Evolutionary conservation across 768 basidiomycete species (phyloP), one percentile per base, ranked within the genome.

Genomic region (Trametes elegans): DNA sequence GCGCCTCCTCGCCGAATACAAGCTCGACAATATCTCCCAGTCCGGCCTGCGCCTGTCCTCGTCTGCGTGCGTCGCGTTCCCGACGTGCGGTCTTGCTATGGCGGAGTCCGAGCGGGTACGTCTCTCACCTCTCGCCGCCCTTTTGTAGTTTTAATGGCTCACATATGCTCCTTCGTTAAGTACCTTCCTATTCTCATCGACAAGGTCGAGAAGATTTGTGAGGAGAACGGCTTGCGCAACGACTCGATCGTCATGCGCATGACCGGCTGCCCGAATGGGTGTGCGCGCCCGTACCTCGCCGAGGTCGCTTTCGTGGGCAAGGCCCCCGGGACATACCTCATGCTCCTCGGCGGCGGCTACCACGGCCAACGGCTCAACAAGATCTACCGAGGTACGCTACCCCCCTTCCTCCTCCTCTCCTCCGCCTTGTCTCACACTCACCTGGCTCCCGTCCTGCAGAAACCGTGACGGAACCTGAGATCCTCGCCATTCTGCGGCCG

Each of bases 181-280:
- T 99, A 98, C 70, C 77, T 99, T 11, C 97, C 96, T 14, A 65
- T 98, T 13, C 84, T 98, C 35, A 79, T 98, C 54, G 87, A 92
- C 72, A 98, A 98, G 73, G 88, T 98, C 16, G 96, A 99, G 75
- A 84, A 85, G 72, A 88, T 98, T 6, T 91, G 90, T 66, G 97
- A 98, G 69, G 90, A 94, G 69, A 88, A 85, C 62, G 96, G 96
- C 18, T 76, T 98, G 36, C 80, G 96, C 41, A 87, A 97, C 68
- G 96, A 99, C 71, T 85, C 89, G 3, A 96, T 98, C 61, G 84
- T 98, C 57, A 98, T 99, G 96, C 83, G 96, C 49, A 98, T 98
- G 95, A 98, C 95, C 14, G 96, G 96, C 45, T 98, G 95, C 62
- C 92, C 92, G 3, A 94, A 93, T 64, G 93, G 92, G 32, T 94